Evolutionary conservation across 352 stramenopile species (phyloP).

Genomic region (Phytophthora hibernalis): DNA sequence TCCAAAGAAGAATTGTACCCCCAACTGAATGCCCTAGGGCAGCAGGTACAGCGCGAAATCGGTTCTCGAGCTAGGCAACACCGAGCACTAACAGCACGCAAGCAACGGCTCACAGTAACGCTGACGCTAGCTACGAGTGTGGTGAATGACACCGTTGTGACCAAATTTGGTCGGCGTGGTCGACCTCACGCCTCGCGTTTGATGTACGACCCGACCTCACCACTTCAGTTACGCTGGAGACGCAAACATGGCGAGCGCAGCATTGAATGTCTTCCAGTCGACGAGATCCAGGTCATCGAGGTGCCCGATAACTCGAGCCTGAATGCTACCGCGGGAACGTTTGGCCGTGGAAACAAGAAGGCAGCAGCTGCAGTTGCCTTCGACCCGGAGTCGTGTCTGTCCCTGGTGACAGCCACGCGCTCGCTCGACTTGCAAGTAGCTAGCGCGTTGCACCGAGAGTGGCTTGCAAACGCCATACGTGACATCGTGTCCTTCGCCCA

Average conservation of each 20-base stretch:
- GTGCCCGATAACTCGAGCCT: conserved; percentile 14
- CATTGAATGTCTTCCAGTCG: conserved; percentile 59
- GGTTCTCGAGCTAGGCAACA: conserved; percentile 50
- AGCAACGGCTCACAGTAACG: conserved; percentile 70
- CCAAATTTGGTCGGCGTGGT: conserved; percentile 76
- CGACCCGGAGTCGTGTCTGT: conserved; percentile 58
- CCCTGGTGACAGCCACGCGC: conserved; percentile 55
- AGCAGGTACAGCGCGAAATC: conserved; percentile 74
- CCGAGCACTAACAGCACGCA: conserved; percentile 52
- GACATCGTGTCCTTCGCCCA: conserved; percentile 71
- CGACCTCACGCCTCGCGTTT: conserved; percentile 79
- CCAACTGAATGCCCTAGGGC: conserved; percentile 72
- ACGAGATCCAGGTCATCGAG: conserved; percentile 59
- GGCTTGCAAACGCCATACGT: conserved; percentile 71
- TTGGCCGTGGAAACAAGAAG: conserved; percentile 58
- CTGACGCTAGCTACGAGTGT: conserved; percentile 66
- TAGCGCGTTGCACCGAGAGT: conserved; percentile 75
- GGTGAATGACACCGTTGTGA: conserved; percentile 72
- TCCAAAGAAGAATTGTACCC: conserved; percentile 82
- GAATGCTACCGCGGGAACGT: conserved; percentile 7
- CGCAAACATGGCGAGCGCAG: conserved; percentile 82
- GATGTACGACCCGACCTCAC: conserved; percentile 69
- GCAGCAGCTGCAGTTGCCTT: conserved; percentile 47
- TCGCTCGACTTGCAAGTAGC: conserved; percentile 75
- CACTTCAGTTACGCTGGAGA: conserved; percentile 75